Base-by-base conservation (phyloP, 1,284 basidiomycete genomes). In the Pseudozyma sp. region DNA sequence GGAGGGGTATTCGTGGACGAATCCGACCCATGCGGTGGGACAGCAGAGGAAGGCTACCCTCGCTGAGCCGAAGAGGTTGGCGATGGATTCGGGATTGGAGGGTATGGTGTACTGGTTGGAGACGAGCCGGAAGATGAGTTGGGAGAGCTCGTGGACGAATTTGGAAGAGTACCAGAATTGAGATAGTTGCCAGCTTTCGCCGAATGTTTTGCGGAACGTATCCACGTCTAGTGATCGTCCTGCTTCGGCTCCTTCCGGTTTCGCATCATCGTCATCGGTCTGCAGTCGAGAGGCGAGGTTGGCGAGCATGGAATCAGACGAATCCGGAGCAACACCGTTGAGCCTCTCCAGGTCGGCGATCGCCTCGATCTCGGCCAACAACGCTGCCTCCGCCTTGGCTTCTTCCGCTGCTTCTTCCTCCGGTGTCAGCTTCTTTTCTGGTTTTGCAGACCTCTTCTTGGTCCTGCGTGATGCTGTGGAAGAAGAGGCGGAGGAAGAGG, bases 11-110 rank as follows among this genome's bases (percentile, higher is more conserved):
- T 51, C 48, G 67, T 84, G 79, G 14, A 83, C 82, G 59, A 84
- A 84, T 4, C 75, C 82, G 35, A 85, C 81, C 78, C 78, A 85
- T 8, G 75, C 80, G 0, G 84, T 85, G 5, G 84, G 84, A 29
- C 80, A 85, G 58, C 77, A 84, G n/a, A 85, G 74, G 70, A 84
- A 85, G 7, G 75, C 83, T 44, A 84, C 55, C 9, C 49, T 40
- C 7, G 58, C 57, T n/a, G 42, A 19, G 10, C 57, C 62, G 31
- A 60, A 63, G 30, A 44, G 46, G 24, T 14, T 10, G 24, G 44
- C 55, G 10, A 68, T 39, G 2, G 16, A 47, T 3, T 34, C 31
- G 5, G n/a, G 1, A 33, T 55, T 44, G 17, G 35, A 24, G 7
- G 60, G 47, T 13, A 63, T 52, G 19, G 24, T 2, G 5, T 43